phyloP scores from a whole-genome alignment of 768 basidiomycete genomes.

The Boletellus ananas region DNA sequence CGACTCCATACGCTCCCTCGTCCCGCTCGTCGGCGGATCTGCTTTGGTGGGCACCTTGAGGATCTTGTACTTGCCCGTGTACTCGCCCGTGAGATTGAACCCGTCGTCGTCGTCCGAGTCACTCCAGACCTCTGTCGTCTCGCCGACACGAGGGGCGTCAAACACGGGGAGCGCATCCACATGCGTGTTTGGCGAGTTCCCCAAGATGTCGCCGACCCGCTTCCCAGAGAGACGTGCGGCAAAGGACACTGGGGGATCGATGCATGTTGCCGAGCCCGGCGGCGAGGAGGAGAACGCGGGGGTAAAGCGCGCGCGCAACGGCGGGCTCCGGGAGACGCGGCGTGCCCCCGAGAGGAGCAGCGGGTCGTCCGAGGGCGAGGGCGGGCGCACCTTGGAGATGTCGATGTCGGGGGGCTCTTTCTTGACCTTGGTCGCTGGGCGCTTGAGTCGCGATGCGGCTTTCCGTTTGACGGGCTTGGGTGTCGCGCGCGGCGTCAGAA shows the following conservation, averaged over 20 bases:
- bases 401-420: conserved; percentile 65
- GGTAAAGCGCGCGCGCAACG: conserved; percentile 34
- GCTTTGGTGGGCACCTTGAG: conserved; percentile 56
- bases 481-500: conserved; percentile 35
- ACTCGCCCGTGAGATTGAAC: conserved; percentile 50
- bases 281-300: conserved; percentile 36
- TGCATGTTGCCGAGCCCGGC: conserved; percentile 1
- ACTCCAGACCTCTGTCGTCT: conserved; percentile 18
- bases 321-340: conserved; percentile 20
- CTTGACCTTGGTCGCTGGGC: conserved; percentile 39
- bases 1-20: conserved; percentile 44
- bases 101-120: conserved; percentile 33
- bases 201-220: neutral
- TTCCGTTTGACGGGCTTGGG: conserved; percentile 41
- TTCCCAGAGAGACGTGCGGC: conserved; percentile 20
- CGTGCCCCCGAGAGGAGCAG: conserved; percentile 52
- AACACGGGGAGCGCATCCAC: conserved; percentile 19
- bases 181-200: conserved; percentile 1
- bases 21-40: conserved; percentile 48
- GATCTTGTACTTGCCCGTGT: conserved; percentile 60
- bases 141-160: conserved; percentile 1
- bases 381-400: conserved; percentile 55
- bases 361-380: conserved; percentile 76
- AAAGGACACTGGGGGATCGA: conserved; percentile 12
- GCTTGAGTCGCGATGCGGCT: conserved; percentile 22